Evolutionary conservation across 2,329 filamentous ascomycete genomes (phyloP), one percentile per base, ranked within the genome.

Genomic region (Penicillium freii): DNA sequence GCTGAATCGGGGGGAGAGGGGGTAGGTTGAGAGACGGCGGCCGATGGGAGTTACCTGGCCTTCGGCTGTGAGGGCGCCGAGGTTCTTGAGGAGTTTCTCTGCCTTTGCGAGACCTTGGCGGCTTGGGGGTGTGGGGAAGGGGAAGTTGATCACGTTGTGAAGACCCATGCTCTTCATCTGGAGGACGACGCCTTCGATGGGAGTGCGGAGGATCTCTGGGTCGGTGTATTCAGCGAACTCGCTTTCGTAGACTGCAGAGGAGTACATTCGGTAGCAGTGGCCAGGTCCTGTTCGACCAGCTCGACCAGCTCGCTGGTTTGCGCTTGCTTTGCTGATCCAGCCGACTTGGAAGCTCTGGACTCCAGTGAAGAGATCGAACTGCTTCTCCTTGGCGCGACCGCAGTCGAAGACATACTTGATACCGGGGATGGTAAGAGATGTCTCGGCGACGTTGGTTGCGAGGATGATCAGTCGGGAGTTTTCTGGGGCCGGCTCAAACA

Each of bases 271-370:
- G 77, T 97, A 99, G 75, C 93, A 97, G 75, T 99, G 95, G 8
- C 94, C 94, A 1, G 94, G 92, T 0, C 92, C 93, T 4, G 93
- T 99, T 81, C 94, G 88, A 62, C 95, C 94, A 56, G 94, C 94
- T 82, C 94, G 91, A 77, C 94, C 94, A 58, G 91, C 87, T 72
- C 94, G 85, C 75, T 99, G 94, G 63, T 87, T 90, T 8, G 94
- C 93, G 72, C 91, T 96, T 29, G 94, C 94, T 77, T 99, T 97
- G 78, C 92, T 97, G 71, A 97, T 95, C 91, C 93, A 99, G 40
- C 89, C 89, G 52, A 99, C 85, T 67, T 96, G 90, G 71, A 96
- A 99, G 69, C 89, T 96, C 72, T 99, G 94, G 0, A 99, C 93
- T 4, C 93, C 93, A 9, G 90, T 97, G 11, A 85, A 78, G n/a